phyloP scores from a whole-genome alignment of 495 filamentous ascomycete genomes.

The Corynascus novoguineensis region DNA sequence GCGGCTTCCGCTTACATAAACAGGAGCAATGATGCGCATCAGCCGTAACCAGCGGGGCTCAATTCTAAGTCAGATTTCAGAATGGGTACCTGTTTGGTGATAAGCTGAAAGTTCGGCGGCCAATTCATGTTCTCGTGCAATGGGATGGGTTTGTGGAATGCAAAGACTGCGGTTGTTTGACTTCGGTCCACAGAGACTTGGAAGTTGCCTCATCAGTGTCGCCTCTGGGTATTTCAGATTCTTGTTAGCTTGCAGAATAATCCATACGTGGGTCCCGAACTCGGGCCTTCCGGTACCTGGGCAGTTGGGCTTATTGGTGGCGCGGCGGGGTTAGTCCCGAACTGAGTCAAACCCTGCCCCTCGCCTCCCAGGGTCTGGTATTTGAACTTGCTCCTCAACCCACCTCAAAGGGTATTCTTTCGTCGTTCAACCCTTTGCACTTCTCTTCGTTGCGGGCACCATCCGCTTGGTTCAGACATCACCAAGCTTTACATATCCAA shows the following conservation, averaged over 20 bases:
- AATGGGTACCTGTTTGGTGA: too few relatives aligned
- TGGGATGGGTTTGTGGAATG: too few relatives aligned
- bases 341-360: constrained; percentile 14
- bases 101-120: neutral
- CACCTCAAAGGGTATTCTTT: neutral
- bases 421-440: neutral
- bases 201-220: constrained; percentile 1
- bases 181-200: too few relatives aligned
- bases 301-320: neutral
- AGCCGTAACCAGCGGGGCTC: too few relatives aligned
- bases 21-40: too few relatives aligned
- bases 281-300: neutral
- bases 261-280: too few relatives aligned
- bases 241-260: too few relatives aligned
- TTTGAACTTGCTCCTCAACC: neutral
- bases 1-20: too few relatives aligned
- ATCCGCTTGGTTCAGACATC: neutral
- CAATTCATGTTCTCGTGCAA: too few relatives aligned
- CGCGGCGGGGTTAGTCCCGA: constrained; percentile 2
- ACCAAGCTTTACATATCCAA: constrained; percentile 1
- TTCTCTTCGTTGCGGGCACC: neutral
- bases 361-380: neutral
- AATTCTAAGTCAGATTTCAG: neutral
- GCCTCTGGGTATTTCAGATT: too few relatives aligned
- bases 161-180: too few relatives aligned